A percentile compares a stretch with the other conserved stretches of the same genome.
Evolutionary conservation across 1,284 basidiomycete genomes (phyloP).

Genomic region (Marasmius tenuissimus): DNA sequence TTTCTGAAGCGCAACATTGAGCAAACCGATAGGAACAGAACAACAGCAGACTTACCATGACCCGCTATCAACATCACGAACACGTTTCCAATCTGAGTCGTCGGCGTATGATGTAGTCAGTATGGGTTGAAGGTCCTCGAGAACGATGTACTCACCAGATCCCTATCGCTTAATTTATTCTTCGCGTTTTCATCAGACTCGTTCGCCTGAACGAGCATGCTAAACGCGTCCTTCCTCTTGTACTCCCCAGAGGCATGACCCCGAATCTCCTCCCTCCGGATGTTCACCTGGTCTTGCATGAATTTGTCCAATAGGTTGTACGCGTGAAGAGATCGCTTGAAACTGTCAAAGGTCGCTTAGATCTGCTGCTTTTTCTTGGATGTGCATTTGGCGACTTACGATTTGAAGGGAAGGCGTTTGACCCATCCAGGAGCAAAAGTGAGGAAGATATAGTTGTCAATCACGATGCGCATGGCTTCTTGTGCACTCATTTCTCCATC

Average conservation of each 20-base stretch:
- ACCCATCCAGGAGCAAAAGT: slow-evolving; percentile 9
- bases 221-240: slow-evolving; percentile 12
- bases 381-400: not conserved
- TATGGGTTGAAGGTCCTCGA: not conserved
- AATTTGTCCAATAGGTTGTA: slow-evolving; percentile 8
- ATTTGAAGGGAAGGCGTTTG: slow-evolving; percentile 1
- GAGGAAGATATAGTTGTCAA: slow-evolving; percentile 8
- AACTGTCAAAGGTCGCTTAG: not conserved
- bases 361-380: not conserved
- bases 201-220: slow-evolving; percentile 16
- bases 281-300: slow-evolving; percentile 13
- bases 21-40: not conserved
- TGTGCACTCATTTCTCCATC: slow-evolving; percentile 8
- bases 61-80: slow-evolving; percentile 21
- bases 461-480: slow-evolving; percentile 8
- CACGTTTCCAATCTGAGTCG: slow-evolving; percentile 18
- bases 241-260: not conserved
- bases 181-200: slow-evolving; percentile 15
- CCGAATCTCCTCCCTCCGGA: slow-evolving; percentile 3
- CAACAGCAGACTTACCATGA: slow-evolving; percentile 15
- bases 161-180: slow-evolving; percentile 13
- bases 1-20: slow-evolving; percentile 12
- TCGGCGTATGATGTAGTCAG: not conserved
- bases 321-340: slow-evolving; percentile 16
- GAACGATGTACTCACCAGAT: slow-evolving; percentile 7